Conservation (phyloP, 495 filamentous ascomycete species). For the Xanthoparmelia taractica region DNA sequence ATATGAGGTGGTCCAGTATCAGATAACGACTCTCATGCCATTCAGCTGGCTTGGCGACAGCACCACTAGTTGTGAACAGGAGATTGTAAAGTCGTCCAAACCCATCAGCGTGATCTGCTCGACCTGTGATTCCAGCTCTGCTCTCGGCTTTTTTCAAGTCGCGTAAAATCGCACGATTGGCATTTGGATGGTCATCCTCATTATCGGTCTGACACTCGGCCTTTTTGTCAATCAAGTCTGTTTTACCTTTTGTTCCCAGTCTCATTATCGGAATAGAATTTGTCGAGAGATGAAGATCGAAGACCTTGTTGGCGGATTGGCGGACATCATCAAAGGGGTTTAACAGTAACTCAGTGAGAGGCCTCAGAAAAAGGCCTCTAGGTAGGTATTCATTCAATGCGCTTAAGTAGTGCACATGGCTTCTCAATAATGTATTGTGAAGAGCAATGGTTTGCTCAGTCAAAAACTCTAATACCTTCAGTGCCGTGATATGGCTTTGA, state of each 20-base stretch:
- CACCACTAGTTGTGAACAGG: slow-evolving; percentile 24
- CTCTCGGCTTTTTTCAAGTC: slow-evolving; percentile 10
- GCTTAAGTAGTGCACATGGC: background rate
- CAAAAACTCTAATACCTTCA: slow-evolving; percentile 57
- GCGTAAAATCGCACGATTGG: background rate
- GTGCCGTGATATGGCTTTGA: slow-evolving; percentile 72
- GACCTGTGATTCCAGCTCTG: slow-evolving; percentile 45
- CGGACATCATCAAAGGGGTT: slow-evolving; percentile 93
- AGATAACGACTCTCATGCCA: slow-evolving; percentile 1
- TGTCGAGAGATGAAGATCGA: background rate
- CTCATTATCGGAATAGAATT: background rate
- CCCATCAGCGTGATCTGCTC: slow-evolving; percentile 82
- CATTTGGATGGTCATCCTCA: background rate
- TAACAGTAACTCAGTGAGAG: slow-evolving; percentile 67
- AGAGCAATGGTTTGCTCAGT: slow-evolving; percentile 41
- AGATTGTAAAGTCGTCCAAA: slow-evolving; percentile 57
- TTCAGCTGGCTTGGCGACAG: background rate
- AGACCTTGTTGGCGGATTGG: slow-evolving; percentile 43
- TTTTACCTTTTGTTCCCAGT: background rate
- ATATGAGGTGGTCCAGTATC: slow-evolving; percentile 17
- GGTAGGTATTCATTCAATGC: slow-evolving; percentile 8
- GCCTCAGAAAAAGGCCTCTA: slow-evolving; percentile 30
- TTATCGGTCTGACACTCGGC: background rate
- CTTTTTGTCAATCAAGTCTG: background rate
- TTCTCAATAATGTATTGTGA: background rate